Conservation (phyloP, 2,329 filamentous ascomycete species). For the Monilinia aucupariae region DNA sequence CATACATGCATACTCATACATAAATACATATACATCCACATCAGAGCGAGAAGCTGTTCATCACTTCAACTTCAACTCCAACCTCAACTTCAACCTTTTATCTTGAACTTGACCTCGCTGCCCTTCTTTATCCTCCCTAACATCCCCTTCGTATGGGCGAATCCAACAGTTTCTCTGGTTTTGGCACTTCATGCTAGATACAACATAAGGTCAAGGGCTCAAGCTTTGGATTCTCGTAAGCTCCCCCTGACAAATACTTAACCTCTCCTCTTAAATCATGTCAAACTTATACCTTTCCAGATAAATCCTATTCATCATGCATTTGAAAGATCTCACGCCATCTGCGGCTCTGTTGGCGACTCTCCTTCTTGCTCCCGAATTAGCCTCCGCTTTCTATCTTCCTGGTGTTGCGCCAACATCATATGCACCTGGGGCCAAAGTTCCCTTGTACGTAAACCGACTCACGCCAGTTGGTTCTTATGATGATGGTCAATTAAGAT, state of each 20-base stretch:
- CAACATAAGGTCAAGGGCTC: neutral
- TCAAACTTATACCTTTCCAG: neutral
- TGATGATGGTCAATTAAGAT: constrained; percentile 75
- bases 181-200: constrained; percentile 12
- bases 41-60: neutral
- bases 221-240: constrained; percentile 11
- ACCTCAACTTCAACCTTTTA: neutral
- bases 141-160: neutral
- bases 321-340: constrained; percentile 30
- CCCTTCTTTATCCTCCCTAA: too few species aligned
- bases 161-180: neutral
- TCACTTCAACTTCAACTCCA: too few species aligned
- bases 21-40: neutral
- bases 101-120: neutral
- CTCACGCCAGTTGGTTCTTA: constrained; percentile 78
- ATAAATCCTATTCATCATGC: constrained; percentile 28
- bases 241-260: neutral
- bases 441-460: constrained; percentile 88
- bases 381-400: constrained; percentile 79
- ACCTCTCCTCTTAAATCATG: neutral
- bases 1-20: too few species aligned
- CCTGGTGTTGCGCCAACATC: constrained; percentile 92
- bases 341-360: constrained; percentile 47
- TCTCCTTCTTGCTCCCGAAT: constrained; percentile 46
- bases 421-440: constrained; percentile 72